Conservation (phyloP, 371 early-diverging fungal species). For the Blastocladiella emersonii region DNA sequence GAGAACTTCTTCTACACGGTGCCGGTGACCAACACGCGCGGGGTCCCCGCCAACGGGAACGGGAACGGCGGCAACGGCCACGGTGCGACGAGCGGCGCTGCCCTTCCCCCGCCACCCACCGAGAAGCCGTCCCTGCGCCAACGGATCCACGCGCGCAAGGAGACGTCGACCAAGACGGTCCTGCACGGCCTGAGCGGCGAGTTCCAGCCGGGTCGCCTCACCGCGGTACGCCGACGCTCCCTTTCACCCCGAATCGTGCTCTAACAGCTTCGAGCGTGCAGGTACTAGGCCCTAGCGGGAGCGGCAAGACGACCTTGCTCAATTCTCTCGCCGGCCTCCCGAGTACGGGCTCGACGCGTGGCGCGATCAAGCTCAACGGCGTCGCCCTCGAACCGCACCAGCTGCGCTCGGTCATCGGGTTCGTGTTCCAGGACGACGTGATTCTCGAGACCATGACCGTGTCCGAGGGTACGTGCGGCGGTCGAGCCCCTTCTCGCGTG, state of each 20-base stretch:
- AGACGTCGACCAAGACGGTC: neutral
- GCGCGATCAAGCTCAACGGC: conserved; percentile 49
- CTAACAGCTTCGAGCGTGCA: too few species aligned
- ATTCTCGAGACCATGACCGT: conserved; percentile 72
- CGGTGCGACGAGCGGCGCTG: too few species aligned
- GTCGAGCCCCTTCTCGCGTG: conserved; percentile 18
- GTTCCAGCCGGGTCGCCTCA: conserved; percentile 24
- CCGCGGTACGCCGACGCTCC: conserved; percentile 11
- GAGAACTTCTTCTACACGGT: neutral
- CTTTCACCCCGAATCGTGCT: too few species aligned
- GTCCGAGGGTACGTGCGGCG: conserved; percentile 59
- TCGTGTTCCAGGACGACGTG: conserved; percentile 76
- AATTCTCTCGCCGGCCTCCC: conserved; percentile 47
- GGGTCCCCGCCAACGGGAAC: neutral
- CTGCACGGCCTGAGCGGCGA: conserved; percentile 19
- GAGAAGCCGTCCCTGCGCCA: neutral
- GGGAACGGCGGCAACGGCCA: neutral
- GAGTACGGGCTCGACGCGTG: conserved; percentile 39
- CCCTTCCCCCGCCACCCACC: neutral
- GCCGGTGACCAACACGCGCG: neutral
- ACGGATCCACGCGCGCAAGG: neutral
- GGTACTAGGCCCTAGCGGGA: conserved; percentile 54
- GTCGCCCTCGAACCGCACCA: conserved; percentile 20
- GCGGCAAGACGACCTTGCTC: conserved; percentile 51
- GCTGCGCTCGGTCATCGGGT: conserved; percentile 53